Evolutionary conservation across 305 asterid species (phyloP), one percentile per base, ranked within the genome.

Genomic region (Fraxinus sp.): DNA sequence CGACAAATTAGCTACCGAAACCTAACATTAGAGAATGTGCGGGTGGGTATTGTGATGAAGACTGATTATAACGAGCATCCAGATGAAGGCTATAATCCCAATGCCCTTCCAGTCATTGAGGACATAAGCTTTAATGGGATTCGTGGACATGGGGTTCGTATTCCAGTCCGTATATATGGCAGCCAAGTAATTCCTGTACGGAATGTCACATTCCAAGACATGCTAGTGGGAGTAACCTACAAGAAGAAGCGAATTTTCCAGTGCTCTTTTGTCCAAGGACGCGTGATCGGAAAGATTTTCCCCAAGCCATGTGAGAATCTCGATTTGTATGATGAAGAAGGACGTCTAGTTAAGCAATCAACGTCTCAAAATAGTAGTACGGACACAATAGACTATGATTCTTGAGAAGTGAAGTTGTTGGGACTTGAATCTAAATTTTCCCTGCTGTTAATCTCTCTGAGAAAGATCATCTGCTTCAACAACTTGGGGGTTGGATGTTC

Each of bases 1-100:
- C 90, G 88, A 74, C 76, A 92, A 33, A 89, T 95, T 83, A 86
- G 84, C 64, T 95, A 95, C 87, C 87, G 85, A 71, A 95, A 95
- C 86, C 87, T 95, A 74, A 95, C 98, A 33, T 77, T 95, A 5
- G 90, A 93, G 52, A 95, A 93, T 30, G 98, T 95, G 79, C 92
- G 98, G 73, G 98, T 93, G 84, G 98, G 98, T 66, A 90, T 95
- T 6, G 97, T 93, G 52, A 91, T 95, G 62, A 93, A 95, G 87
- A 93, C 98, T 0, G 98, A 95, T 82, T 95, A 95, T 92, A 90
- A 93, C 35, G 98, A 93, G 88, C 98, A 95, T 84, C 91, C 98
- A 11, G 98, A 95, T 76, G 84, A 84, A 80, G 97, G 97, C 24
- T 95, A 90, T 84, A 87, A 95, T 74, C 95, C 92, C 11, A 86